Percentiles rank a stretch among this genome's conserved stretches.
These are phyloP conservation scores for Limtongia smithiae DNA, from an alignment of 805 yeast species.

Conservation along the genomic window DNA sequence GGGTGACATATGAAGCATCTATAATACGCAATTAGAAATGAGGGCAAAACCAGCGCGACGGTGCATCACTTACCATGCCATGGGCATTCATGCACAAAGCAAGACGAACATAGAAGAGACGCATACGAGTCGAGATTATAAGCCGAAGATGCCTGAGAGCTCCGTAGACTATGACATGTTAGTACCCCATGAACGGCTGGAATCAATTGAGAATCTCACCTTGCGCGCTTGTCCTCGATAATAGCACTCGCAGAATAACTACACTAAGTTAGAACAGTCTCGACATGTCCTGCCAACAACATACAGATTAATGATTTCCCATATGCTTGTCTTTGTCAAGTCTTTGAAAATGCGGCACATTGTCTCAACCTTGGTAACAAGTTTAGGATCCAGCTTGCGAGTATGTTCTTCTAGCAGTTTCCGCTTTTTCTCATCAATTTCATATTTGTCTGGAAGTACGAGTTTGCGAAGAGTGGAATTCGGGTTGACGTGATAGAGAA, in stretches of 20 bases:
- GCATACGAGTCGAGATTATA: conserved; percentile 20
- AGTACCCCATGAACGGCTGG: too few relatives aligned
- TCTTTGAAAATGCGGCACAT: conserved; percentile 17
- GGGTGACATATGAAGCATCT: conserved; percentile 13
- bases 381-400: conserved; percentile 9
- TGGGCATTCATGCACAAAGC: conserved; percentile 27
- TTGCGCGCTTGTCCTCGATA: conserved; percentile 18
- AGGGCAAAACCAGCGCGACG: too few relatives aligned
- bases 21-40: too few relatives aligned
- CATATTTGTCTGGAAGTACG: conserved; percentile 17
- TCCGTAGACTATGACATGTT: conserved; percentile 10
- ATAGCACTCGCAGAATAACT: conserved; percentile 16
- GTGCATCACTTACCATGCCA: conserved; percentile 19
- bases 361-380: conserved; percentile 8
- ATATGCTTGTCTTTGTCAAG: conserved; percentile 15
- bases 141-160: conserved; percentile 11
- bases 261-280: not conserved
- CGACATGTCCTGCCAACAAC: not conserved
- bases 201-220: conserved; percentile 7
- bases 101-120: conserved; percentile 23
- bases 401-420: conserved; percentile 15
- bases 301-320: conserved; percentile 19
- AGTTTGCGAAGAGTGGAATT: conserved; percentile 1
- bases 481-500: conserved; percentile 4
- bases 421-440: conserved; percentile 19